These are phyloP conservation scores for Monosporascus cannonballus DNA, from an alignment of 2,329 filamentous ascomycete genomes.

Conservation along the genomic window DNA sequence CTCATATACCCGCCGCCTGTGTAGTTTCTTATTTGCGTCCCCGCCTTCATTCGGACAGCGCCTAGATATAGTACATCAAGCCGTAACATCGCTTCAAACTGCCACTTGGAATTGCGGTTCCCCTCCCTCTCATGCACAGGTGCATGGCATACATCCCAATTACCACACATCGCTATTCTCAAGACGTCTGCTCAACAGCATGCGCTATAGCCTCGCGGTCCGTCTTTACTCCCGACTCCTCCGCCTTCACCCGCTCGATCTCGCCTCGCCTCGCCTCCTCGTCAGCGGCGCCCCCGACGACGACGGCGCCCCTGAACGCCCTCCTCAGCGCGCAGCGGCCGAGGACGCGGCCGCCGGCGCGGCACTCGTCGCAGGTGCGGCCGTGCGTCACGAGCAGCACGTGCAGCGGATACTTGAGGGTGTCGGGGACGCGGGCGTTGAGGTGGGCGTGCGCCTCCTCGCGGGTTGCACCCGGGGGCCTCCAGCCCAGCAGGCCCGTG, in stretches of 20 bases:
- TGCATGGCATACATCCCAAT: too few relatives aligned
- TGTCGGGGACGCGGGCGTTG: conserved; percentile 39
- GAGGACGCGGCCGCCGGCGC: conserved; percentile 33
- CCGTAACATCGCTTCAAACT: too few relatives aligned
- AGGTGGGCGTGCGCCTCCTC: conserved; percentile 45
- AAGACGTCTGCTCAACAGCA: not conserved
- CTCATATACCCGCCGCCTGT: too few relatives aligned
- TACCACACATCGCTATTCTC: not conserved
- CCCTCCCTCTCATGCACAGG: too few relatives aligned
- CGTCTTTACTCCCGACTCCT: conserved; percentile 6
- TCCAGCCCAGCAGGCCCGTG: conserved; percentile 42
- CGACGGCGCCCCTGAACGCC: conserved; percentile 28
- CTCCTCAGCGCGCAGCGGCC: conserved; percentile 35
- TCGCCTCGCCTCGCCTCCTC: conserved; percentile 6
- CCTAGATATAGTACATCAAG: too few relatives aligned
- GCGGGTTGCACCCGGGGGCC: conserved; percentile 32
- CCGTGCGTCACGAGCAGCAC: conserved; percentile 44
- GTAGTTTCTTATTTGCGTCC: too few relatives aligned
- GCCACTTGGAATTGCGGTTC: too few relatives aligned
- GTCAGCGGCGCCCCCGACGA: conserved; percentile 12
- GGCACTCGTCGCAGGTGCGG: conserved; percentile 38
- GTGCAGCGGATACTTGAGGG: conserved; percentile 45
- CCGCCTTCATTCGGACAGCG: too few relatives aligned
- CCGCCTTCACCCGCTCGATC: conserved; percentile 4
- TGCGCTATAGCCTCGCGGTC: conserved; percentile 4